Base-by-base conservation (phyloP, 2,329 filamentous ascomycete genomes). In the Cladosporium sp. region DNA sequence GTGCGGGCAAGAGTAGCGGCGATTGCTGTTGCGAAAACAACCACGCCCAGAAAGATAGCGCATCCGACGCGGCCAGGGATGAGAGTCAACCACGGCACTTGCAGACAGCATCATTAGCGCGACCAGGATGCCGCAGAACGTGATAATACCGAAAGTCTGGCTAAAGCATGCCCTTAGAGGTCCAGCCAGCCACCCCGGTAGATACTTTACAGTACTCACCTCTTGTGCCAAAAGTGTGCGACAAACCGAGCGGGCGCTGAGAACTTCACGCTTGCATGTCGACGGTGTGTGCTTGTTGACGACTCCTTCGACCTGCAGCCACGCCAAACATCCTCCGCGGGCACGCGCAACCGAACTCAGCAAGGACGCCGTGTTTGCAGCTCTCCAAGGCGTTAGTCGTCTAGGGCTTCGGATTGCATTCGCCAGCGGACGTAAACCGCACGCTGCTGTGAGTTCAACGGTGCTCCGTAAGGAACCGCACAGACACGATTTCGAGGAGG, bases 101-200 rank as follows among this genome's bases (percentile, higher is more conserved):
- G 56, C 54, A 58, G 54, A 39, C 11, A 36, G 53, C 53, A 23
- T n/a, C 16, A 21, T 58, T 58, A 58, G 56, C 34, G 36, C 36
- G n/a, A 16, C 34, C 56, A 26, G 56, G 34, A 18, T 58, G 34
- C 56, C n/a, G 30, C 28, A 34, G 53, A 32, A 57, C 53, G 30
- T 23, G 23, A 36, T 23, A n/a, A 36, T 61, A 61, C 58, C 58
- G 58, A 61, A 61, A 51, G 58, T 32, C 46, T 36, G 58, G 58
- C 58, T 51, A 61, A 60, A 51, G 46, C 36, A 10, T 28, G 56
- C 32, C 56, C 34, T 58, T 28, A 3, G 18, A 26, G 48, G 48
- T 28, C 26, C 13, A 18, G 23, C 48, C 23, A 56, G 51, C 28
- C 51, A 56, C 28, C 51, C 51, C 26, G 48, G 48, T n/a, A 53